A percentile compares a stretch with the other conserved stretches of the same genome.
Conservation (phyloP, 2,329 filamentous ascomycete genomes). For the Curvularia verruculosa region DNA sequence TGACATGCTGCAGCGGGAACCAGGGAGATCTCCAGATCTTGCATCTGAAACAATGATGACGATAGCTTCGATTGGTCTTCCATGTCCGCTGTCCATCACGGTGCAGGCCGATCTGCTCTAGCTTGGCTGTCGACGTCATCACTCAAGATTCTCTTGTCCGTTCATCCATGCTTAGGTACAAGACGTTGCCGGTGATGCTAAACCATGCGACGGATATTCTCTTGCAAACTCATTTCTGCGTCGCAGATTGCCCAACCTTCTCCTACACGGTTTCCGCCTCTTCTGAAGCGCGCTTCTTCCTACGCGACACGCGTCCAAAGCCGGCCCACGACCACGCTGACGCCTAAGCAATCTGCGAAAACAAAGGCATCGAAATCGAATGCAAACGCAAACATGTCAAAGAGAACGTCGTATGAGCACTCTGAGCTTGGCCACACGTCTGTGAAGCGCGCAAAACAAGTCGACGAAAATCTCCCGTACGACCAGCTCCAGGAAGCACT, state of each 20-base stretch:
- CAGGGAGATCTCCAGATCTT: constrained; percentile 24
- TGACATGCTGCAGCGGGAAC: constrained; percentile 24
- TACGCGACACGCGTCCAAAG: constrained; percentile 18
- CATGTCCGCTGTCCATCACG: constrained; percentile 26
- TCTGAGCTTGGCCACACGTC: constrained; percentile 52
- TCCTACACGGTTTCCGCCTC: not conserved
- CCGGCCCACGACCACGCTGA: too few species aligned
- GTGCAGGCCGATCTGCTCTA: constrained; percentile 30
- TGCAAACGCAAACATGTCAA: constrained; percentile 26
- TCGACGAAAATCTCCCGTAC: constrained; percentile 55
- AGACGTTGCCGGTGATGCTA: constrained; percentile 1
- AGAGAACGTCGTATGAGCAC: constrained; percentile 39
- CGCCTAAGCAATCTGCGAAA: constrained; percentile 12
- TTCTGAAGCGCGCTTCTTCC: constrained; percentile 10
- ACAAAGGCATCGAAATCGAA: constrained; percentile 1
- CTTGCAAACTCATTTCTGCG: constrained; percentile 7
- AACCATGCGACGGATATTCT: constrained; percentile 19
- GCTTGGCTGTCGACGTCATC: constrained; percentile 33
- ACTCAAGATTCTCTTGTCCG: constrained; percentile 20
- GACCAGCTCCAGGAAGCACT: constrained; percentile 50
- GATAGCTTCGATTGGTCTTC: constrained; percentile 22
- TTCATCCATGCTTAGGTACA: constrained; percentile 15
- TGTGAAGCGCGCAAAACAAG: constrained; percentile 58
- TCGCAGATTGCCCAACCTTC: constrained; percentile 3
- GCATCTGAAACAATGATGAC: constrained; percentile 22